A percentile compares a stretch with the other conserved stretches of the same genome.
Conservation (phyloP, 2,329 filamentous ascomycete genomes). For the Diatrype stigma region DNA sequence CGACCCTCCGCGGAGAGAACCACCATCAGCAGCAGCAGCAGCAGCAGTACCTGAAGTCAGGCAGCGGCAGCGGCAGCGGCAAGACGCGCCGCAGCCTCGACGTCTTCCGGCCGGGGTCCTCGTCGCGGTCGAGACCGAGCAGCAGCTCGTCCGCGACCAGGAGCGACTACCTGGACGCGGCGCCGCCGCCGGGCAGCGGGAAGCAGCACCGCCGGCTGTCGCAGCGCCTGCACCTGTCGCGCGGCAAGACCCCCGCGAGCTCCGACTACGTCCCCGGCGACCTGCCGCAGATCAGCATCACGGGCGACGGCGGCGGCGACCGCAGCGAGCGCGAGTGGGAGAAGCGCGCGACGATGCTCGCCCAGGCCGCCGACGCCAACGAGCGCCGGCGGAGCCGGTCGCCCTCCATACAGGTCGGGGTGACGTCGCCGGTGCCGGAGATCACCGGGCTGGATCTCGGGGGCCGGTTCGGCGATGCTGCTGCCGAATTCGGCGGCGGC, state of each 20-base stretch:
- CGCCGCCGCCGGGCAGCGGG: slow-evolving; percentile 18
- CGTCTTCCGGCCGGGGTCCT: slow-evolving; percentile 40
- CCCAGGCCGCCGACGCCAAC: slow-evolving; percentile 46
- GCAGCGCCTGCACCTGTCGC: slow-evolving; percentile 64
- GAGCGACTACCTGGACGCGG: slow-evolving; percentile 24
- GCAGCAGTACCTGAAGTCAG: slow-evolving; percentile 27
- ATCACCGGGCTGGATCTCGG: slow-evolving; percentile 25
- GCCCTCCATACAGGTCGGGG: no score
- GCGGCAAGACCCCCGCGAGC: slow-evolving; percentile 41
- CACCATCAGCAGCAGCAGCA: slow-evolving; percentile 21
- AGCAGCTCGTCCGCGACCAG: slow-evolving; percentile 41
- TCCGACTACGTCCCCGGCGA: slow-evolving; percentile 75
- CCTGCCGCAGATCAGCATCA: slow-evolving; percentile 66
- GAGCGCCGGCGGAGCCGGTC: slow-evolving; percentile 40
- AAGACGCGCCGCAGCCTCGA: slow-evolving; percentile 41
- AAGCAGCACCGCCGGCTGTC: slow-evolving; percentile 49
- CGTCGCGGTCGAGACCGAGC: slow-evolving; percentile 43
- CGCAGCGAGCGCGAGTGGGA: slow-evolving; percentile 78
- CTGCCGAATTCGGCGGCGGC: no score
- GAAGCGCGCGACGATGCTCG: slow-evolving; percentile 84
- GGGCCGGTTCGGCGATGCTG: no score
- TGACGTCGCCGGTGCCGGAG: slow-evolving; percentile 23
- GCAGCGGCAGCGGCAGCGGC: slow-evolving; percentile 16
- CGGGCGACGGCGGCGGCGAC: slow-evolving; percentile 38
- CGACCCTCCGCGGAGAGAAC: slow-evolving; percentile 33